Conservation (phyloP, 768 basidiomycete species). For the Suillus subaureus region DNA sequence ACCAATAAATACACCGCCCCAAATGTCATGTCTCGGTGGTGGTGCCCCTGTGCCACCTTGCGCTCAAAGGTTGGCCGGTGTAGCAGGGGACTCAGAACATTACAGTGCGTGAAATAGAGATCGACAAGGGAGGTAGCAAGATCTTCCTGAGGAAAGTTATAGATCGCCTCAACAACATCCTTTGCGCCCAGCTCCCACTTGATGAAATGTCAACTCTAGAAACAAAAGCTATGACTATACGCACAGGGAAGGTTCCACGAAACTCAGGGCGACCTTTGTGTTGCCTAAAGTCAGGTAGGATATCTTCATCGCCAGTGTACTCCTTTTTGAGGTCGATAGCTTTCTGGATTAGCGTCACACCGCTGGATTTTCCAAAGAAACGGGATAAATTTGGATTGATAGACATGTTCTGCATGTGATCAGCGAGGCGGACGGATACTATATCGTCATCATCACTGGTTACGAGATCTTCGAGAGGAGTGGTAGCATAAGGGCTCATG, state of each 20-base stretch:
- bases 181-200: slow-evolving; percentile 32
- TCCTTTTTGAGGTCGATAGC: slow-evolving; percentile 64
- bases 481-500: slow-evolving; percentile 12
- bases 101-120: slow-evolving; percentile 62
- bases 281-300: slow-evolving; percentile 10
- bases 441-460: slow-evolving; percentile 33
- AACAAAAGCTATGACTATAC: slow-evolving; percentile 19
- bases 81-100: slow-evolving; percentile 66
- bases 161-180: slow-evolving; percentile 27
- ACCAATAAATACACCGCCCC: slow-evolving; percentile 64
- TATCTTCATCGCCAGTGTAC: slow-evolving; percentile 43
- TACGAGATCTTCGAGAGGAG: slow-evolving; percentile 22
- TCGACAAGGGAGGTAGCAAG: slow-evolving; percentile 57
- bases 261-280: slow-evolving; percentile 22
- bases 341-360: slow-evolving; percentile 41
- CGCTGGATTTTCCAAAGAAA: slow-evolving; percentile 47
- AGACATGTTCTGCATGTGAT: slow-evolving; percentile 26
- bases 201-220: background rate
- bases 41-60: slow-evolving; percentile 47
- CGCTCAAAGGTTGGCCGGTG: slow-evolving; percentile 71
- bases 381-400: slow-evolving; percentile 16
- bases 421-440: slow-evolving; percentile 23
- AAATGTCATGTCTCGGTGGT: slow-evolving; percentile 55
- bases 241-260: slow-evolving; percentile 27
- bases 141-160: slow-evolving; percentile 51